phyloP scores from a whole-genome alignment of 75 land plant genomes.

The Pinus taeda region DNA sequence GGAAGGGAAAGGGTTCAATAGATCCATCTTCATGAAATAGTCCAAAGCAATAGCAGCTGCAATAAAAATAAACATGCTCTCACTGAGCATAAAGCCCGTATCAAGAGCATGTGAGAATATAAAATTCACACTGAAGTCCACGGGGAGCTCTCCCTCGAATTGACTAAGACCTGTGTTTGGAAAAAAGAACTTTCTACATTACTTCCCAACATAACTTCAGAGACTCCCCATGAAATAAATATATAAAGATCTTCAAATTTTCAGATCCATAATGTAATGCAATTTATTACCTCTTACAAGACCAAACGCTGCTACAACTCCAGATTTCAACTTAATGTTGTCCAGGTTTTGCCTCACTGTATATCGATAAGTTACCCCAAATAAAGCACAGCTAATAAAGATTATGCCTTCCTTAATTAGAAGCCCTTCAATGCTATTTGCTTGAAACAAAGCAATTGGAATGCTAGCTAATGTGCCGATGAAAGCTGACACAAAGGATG shows the following conservation, averaged over 20 bases:
- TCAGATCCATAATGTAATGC: background rate
- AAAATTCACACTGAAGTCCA: slow-evolving; percentile 35
- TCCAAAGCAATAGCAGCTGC: slow-evolving; percentile 78
- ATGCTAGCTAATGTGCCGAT: slow-evolving; percentile 74
- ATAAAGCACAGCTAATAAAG: slow-evolving; percentile 72
- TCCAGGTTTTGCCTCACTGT: slow-evolving; percentile 81
- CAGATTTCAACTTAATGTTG: slow-evolving; percentile 82
- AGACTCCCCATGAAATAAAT: background rate
- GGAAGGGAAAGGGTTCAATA: slow-evolving; percentile 77
- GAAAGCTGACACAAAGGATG: slow-evolving; percentile 64
- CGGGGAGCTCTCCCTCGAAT: slow-evolving; percentile 37
- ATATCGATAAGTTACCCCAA: slow-evolving; percentile 90
- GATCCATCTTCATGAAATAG: slow-evolving; percentile 61
- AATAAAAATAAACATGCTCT: slow-evolving; percentile 59
- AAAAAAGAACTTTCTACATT: background rate
- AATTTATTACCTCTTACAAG: slow-evolving; percentile 67
- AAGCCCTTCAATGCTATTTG: slow-evolving; percentile 22
- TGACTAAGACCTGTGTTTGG: slow-evolving; percentile 61
- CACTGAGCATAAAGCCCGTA: slow-evolving; percentile 46
- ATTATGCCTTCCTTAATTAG: slow-evolving; percentile 31
- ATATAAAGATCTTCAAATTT: background rate
- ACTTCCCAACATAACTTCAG: background rate
- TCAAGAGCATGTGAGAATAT: slow-evolving; percentile 38
- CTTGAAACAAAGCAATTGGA: slow-evolving; percentile 50
- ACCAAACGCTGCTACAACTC: slow-evolving; percentile 83